phyloP scores from a whole-genome alignment of 768 basidiomycete genomes.

The Mrakia blollopis region DNA sequence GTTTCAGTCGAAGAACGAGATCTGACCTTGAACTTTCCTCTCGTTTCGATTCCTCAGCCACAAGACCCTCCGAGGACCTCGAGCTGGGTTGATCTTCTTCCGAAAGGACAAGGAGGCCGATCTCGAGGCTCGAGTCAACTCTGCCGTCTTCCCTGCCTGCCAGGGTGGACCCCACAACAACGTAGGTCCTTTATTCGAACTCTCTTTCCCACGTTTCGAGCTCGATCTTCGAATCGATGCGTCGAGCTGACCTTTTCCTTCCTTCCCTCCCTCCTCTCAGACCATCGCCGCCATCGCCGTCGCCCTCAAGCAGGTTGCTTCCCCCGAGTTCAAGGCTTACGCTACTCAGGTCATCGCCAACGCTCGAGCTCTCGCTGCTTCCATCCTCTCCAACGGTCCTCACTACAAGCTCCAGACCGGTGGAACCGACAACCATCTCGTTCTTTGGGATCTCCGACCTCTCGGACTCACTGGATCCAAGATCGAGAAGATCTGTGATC shows the following conservation, averaged over 20 bases:
- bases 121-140: conserved; percentile 93
- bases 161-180: conserved; percentile 99
- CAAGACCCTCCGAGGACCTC: conserved; percentile 97
- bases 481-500: conserved; percentile 96
- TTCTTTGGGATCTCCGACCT: conserved; percentile 95
- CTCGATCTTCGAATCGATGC: neutral
- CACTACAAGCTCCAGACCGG: conserved; percentile 89
- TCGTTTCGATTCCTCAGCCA: conserved; percentile 52
- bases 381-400: conserved; percentile 62
- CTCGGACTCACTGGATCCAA: conserved; percentile 95
- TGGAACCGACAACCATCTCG: conserved; percentile 95
- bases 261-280: conserved; percentile 45
- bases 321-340: conserved; percentile 83
- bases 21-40: neutral
- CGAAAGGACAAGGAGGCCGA: conserved; percentile 84
- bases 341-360: conserved; percentile 93
- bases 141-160: conserved; percentile 98
- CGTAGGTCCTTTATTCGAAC: conserved; percentile 48
- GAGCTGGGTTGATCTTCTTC: conserved; percentile 98
- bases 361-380: conserved; percentile 66
- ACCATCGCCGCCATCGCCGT: conserved; percentile 95
- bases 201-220: neutral
- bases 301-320: conserved; percentile 79
- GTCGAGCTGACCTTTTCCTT: neutral
- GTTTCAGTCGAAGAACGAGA: neutral